Conservation (phyloP, 2,329 filamentous ascomycete species). For the Apiospora hydei region DNA sequence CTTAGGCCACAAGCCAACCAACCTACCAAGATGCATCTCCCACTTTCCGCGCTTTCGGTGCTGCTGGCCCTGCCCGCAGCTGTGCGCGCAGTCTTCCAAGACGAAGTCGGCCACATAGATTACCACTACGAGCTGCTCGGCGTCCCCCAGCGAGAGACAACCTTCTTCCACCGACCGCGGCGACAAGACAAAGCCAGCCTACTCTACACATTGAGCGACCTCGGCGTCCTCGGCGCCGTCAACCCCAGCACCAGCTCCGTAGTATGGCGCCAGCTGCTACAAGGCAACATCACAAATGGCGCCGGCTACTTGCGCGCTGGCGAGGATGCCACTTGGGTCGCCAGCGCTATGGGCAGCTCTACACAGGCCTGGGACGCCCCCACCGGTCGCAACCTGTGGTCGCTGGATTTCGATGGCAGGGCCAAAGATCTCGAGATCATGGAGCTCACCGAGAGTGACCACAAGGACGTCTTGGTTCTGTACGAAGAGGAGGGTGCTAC, state of each 20-base stretch:
- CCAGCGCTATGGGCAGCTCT: slow-evolving; percentile 73
- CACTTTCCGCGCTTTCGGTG: slow-evolving; percentile 37
- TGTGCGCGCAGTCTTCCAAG: slow-evolving; percentile 77
- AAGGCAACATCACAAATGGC: slow-evolving; percentile 55
- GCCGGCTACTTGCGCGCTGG: slow-evolving; percentile 71
- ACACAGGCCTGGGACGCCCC: slow-evolving; percentile 85
- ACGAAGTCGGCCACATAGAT: slow-evolving; percentile 91
- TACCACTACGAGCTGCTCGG: slow-evolving; percentile 93
- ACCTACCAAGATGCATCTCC: slow-evolving; percentile 36
- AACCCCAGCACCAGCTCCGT: slow-evolving; percentile 86
- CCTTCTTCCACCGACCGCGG: slow-evolving; percentile 92
- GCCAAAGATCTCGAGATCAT: slow-evolving; percentile 79
- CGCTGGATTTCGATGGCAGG: slow-evolving; percentile 62
- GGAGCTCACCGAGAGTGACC: slow-evolving; percentile 67
- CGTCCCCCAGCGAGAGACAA: slow-evolving; percentile 79
- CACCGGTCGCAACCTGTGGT: slow-evolving; percentile 82
- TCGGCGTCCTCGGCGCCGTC: slow-evolving; percentile 83
- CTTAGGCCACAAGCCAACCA: slow-evolving; percentile 8
- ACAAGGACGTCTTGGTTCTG: slow-evolving; percentile 76
- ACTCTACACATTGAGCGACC: slow-evolving; percentile 88
- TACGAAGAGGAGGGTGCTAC: slow-evolving; percentile 64
- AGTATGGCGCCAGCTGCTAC: slow-evolving; percentile 84
- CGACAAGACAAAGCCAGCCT: slow-evolving; percentile 84
- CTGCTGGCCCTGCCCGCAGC: slow-evolving; percentile 54
- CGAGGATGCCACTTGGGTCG: slow-evolving; percentile 79